These are phyloP conservation scores for Pythium scleroteichum DNA, from an alignment of 352 stramenopile species.

Conservation along the genomic window DNA sequence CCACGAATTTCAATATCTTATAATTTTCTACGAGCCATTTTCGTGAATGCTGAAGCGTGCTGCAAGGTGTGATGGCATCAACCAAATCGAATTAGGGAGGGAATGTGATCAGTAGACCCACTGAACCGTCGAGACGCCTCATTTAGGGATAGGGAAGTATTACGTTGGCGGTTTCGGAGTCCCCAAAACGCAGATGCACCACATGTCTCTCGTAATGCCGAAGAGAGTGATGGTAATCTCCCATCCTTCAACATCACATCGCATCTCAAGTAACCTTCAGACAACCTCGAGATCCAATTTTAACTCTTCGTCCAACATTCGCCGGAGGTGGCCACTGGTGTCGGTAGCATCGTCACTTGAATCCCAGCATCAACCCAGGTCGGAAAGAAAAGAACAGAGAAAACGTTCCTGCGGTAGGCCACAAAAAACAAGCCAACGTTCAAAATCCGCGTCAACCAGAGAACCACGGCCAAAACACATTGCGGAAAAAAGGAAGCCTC, in stretches of 20 bases:
- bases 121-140: conserved; percentile 26
- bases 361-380: conserved; percentile 23
- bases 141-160: conserved; percentile 16
- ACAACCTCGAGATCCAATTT: conserved; percentile 16
- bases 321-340: neutral
- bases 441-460: neutral
- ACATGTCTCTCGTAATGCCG: conserved; percentile 19
- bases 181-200: conserved; percentile 9
- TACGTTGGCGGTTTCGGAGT: conserved; percentile 18
- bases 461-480: neutral
- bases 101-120: neutral
- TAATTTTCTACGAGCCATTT: too few relatives aligned
- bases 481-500: conserved; percentile 13
- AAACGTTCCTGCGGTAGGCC: conserved; percentile 15
- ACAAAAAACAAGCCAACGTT: conserved; percentile 14
- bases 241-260: conserved; percentile 29
- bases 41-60: too few relatives aligned
- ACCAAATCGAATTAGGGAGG: neutral
- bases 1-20: too few relatives aligned
- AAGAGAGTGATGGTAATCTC: conserved; percentile 25
- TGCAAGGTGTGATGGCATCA: neutral
- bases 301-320: conserved; percentile 26
- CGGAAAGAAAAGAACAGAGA: conserved; percentile 28
- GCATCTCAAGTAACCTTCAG: conserved; percentile 21
- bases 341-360: conserved; percentile 21